Percentiles rank a stretch among this genome's conserved stretches.
Evolutionary conservation across 1,139 yeast genomes (phyloP).

Genomic region (Zygoascus sp.): DNA sequence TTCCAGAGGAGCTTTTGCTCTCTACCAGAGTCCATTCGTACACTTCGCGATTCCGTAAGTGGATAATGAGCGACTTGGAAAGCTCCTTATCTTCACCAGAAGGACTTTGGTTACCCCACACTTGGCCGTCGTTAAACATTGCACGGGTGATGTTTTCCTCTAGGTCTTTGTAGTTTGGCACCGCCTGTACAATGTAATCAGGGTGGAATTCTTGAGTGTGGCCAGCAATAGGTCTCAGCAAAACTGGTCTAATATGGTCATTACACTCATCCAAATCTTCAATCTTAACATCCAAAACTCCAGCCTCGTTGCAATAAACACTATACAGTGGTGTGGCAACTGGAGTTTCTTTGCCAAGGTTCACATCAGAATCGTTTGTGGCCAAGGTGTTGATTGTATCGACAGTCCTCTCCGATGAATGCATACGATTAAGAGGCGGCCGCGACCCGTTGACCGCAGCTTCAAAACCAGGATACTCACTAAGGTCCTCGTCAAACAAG

Average conservation of each 20-base stretch:
- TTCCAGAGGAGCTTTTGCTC: not conserved
- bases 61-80: slow-evolving; percentile 18
- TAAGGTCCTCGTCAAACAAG: slow-evolving; percentile 10
- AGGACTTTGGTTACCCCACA: slow-evolving; percentile 4
- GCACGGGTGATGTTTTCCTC: slow-evolving; percentile 25
- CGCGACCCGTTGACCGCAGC: not conserved
- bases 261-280: slow-evolving; percentile 1
- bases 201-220: slow-evolving; percentile 30
- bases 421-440: not conserved
- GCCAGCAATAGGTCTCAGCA: slow-evolving; percentile 30
- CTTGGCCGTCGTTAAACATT: slow-evolving; percentile 25
- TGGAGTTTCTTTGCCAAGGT: not conserved
- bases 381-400: not conserved
- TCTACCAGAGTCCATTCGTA: slow-evolving; percentile 17
- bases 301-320: slow-evolving; percentile 7
- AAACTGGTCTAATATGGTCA: slow-evolving; percentile 17
- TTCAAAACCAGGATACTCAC: not conserved
- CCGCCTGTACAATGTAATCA: slow-evolving; percentile 29
- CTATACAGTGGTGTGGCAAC: not conserved
- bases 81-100: slow-evolving; percentile 3
- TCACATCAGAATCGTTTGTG: not conserved
- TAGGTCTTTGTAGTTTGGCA: slow-evolving; percentile 24
- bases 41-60: slow-evolving; percentile 19
- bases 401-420: slow-evolving; percentile 2
- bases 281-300: slow-evolving; percentile 9